These are phyloP conservation scores for Bonia amplexicaulis DNA, from an alignment of 176 grass and related monocot species.

Conservation along the genomic window DNA sequence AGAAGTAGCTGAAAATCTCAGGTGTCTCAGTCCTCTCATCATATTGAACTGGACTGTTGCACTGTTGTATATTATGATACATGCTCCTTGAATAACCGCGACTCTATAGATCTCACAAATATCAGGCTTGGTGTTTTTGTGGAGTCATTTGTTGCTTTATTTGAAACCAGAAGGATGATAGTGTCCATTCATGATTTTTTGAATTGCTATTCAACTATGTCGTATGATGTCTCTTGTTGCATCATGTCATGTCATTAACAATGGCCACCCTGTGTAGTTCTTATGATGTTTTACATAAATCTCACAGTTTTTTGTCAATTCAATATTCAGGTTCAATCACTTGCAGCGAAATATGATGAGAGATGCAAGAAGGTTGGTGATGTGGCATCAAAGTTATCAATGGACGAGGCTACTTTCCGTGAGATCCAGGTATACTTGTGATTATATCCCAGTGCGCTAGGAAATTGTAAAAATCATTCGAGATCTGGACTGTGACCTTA, in stretches of 20 bases:
- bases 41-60: neutral
- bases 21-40: neutral
- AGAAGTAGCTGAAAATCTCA: constrained; percentile 17
- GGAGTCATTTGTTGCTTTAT: constrained; percentile 5
- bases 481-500: constrained; percentile 3
- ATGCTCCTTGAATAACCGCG: neutral
- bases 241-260: constrained; percentile 1
- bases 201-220: neutral
- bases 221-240: neutral
- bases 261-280: neutral
- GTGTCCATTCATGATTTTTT: neutral
- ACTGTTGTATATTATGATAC: neutral
- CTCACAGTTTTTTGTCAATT: constrained; percentile 10
- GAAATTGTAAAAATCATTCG: neutral
- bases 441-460: neutral
- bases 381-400: constrained; percentile 84
- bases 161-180: constrained; percentile 3
- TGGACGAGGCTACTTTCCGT: constrained; percentile 97
- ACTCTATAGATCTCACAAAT: neutral
- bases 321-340: constrained; percentile 69
- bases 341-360: constrained; percentile 81
- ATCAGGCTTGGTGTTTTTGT: neutral
- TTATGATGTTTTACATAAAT: constrained; percentile 1
- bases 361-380: constrained; percentile 93
- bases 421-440: constrained; percentile 73